Evolutionary conservation across 495 filamentous ascomycete genomes (phyloP), one percentile per base, ranked within the genome.

Genomic region (Aspergillus affinis): DNA sequence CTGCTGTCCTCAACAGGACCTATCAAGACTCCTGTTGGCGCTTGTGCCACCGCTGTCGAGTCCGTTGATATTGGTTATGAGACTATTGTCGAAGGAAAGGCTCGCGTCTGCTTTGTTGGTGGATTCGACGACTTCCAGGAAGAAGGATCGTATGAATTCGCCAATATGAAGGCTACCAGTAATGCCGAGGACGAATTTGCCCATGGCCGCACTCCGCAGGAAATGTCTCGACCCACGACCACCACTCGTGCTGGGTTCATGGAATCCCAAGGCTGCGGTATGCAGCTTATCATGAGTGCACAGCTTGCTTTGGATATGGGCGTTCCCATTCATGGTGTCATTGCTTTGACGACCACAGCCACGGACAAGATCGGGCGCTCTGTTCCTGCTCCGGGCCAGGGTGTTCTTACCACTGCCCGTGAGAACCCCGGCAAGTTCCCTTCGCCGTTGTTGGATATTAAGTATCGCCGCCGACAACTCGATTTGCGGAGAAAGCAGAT

Each of bases 41-140:
- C 94, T 61, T 99, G 94, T 75, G 94, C 94, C 56, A 99, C 94
- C 3, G 89, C 94, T 57, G 91, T 99, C 32, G 95, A 99, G 77
- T 98, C 95, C 8, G 82, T 98, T 58, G 94, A 99, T 68, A 97
- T 95, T 66, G 94, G 94, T 67, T 96, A 94, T 70, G 94, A 99
- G 76, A 96, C 93, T 15, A 97, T 99, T 70, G 84, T 97, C 61
- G 92, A 98, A 74, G 94, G 94, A 66, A 99, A 98, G 79, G 95
- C 94, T 29, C 88, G 91, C 49, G 84, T 99, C 64, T 97, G 93
- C 82, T 89, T 99, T 58, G 95, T 99, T 55, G 94, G 94, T 83
- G 94, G 94, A 54, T 97, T 97, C 71, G 94, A 99, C 78, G 94
- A 99, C 76, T 98, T 99, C 83, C 92, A 95, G 64, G 94, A 99